Percentiles rank a stretch among this genome's conserved stretches.
Conservation (phyloP, 2,329 filamentous ascomycete genomes). For the Alternaria sp. region DNA sequence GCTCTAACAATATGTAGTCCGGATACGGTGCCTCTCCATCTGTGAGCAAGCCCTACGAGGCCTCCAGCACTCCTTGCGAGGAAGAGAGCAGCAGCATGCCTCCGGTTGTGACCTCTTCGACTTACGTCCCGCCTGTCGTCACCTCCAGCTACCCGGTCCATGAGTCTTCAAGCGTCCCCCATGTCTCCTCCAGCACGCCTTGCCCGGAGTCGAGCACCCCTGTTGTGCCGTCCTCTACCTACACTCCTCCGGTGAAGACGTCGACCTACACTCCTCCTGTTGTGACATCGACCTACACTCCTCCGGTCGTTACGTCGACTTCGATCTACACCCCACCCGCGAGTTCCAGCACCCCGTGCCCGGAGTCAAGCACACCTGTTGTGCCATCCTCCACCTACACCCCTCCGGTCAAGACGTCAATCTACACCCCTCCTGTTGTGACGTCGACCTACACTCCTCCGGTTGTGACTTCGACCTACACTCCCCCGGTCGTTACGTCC, state of each 20-base stretch:
- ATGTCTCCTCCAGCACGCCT: neutral
- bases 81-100: conserved; percentile 1
- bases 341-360: neutral
- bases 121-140: neutral
- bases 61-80: conserved; percentile 5
- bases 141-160: neutral
- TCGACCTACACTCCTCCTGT: neutral
- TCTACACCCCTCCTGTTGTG: neutral
- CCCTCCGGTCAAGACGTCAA: neutral
- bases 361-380: neutral
- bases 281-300: neutral
- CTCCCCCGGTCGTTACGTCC: neutral
- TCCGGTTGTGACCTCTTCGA: neutral
- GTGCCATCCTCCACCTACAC: neutral
- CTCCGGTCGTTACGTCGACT: neutral
- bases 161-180: neutral
- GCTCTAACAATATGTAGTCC: neutral
- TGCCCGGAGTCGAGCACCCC: neutral
- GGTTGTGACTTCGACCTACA: neutral
- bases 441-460: neutral
- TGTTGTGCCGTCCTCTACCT: neutral
- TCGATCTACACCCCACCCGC: neutral
- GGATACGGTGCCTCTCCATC: neutral
- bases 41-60: neutral
- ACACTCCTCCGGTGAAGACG: neutral